Base-by-base conservation (phyloP, 2,329 filamentous ascomycete species). In the Akanthomyces uredinophilus region DNA sequence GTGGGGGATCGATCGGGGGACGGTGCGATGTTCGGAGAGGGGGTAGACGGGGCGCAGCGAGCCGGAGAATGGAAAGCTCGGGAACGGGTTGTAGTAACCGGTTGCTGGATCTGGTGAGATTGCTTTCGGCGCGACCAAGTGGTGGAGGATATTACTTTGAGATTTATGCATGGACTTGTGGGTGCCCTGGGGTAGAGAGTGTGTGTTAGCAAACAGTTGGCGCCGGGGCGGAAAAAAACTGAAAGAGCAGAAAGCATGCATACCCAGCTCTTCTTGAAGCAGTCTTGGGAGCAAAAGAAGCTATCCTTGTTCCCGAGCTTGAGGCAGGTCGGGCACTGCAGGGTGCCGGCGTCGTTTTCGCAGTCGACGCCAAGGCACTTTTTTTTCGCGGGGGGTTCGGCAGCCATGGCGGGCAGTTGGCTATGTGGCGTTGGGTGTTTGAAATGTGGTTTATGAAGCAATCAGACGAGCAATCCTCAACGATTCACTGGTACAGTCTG, bases 221-320 rank as follows among this genome's bases (percentile, higher is more conserved):
- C 14, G 16, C 16, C 49, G 16, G n/a, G 39, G 11, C 32, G 32
- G 27, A 43, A 27, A 43, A n/a, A 50, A 20, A 10, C 6, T 51
- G 18, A 7, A 29, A 29, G 27, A 29, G 27, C n/a, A 20, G 7
- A 24, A 14, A n/a, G 20, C 0, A 41, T 44, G 22, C 85, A 70
- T 87, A 98, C 95, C 95, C 95, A 99, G 81, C 92, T 99, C 76
- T 87, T 89, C 83, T 97, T 98, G 80, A 99, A 99, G 81, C 95
- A 99, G 70, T 98, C 95, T 76, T 99, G 95, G 32, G 92, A 92
- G 81, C 95, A 99, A 79, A 98, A 99, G 78, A 87, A 97, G 79
- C 92, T 96, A 71, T 95, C 91, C 73, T 93, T 87, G 70, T 87
- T 88, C 60, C 89, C 91, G 50, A 93, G 80, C 78, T 96, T 97